Base-by-base conservation (phyloP, 345 rosid species). In the Corchorus capsularis region DNA sequence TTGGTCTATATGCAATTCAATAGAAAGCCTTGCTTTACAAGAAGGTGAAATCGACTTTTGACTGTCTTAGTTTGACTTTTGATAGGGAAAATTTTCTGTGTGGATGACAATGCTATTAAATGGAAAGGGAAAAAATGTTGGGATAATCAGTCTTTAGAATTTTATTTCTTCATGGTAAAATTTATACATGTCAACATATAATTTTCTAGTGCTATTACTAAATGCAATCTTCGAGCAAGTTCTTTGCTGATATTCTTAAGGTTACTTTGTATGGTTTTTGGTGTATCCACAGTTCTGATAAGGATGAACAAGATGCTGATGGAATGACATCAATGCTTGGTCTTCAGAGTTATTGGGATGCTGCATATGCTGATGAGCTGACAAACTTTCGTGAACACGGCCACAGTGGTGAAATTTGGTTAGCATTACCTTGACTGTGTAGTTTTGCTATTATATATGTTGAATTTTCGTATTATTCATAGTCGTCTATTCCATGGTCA, bases 361-460 rank as follows among this genome's bases (percentile, higher is more conserved):
- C 94, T 64, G 97, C 99, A 6, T 96, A 93, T 78, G 91, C 96
- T 0, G 98, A 89, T 76, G 99, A 96, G 87, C 85, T 96, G 77
- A 77, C 93, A 4, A 95, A 92, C 75, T 95, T 93, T 75, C 87
- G 85, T 74, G 98, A 92, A 82, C 99, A 93, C 81, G 99, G 99
- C 61, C 99, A 89, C 76, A 74, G 85, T 14, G 99, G 99, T 64
- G 99, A 96, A 93, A 91, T 93, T 80, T 96, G 99, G 99, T 96
- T 78, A 77, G 75, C 10, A 32, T 70, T 73, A 20, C 5, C 34
- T 71, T 55, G 15, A 68, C 37, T 52, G 19, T 61, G 37, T 74
- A 9, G 39, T 15, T 37, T 61, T 35, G 10, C 15, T 60, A 6
- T 74, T 12, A n/a, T 49, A 15, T n/a, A 2, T 47, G 12, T 69